Percentiles rank a stretch among this genome's conserved stretches.
phyloP scores from a whole-genome alignment of 768 basidiomycete species.

The Russula earlei region DNA sequence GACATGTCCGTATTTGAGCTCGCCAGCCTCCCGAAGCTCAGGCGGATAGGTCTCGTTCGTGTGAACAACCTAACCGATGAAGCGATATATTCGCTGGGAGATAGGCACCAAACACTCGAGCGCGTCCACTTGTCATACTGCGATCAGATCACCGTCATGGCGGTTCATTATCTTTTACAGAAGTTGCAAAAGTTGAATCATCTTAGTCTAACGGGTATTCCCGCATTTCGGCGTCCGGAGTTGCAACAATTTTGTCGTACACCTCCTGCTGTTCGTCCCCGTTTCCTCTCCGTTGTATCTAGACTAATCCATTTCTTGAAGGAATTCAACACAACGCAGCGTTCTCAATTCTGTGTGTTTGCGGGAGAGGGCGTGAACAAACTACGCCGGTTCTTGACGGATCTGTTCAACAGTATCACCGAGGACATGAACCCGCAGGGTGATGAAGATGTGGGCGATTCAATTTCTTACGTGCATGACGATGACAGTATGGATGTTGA shows the following conservation, averaged over 20 bases:
- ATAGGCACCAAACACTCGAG: conserved; percentile 79
- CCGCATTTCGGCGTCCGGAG: conserved; percentile 76
- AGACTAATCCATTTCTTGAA: conserved; percentile 25
- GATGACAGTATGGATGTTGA: conserved; percentile 28
- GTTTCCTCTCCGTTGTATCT: not conserved
- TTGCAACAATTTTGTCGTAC: conserved; percentile 84
- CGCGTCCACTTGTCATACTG: conserved; percentile 97
- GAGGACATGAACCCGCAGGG: conserved; percentile 42
- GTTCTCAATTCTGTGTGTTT: conserved; percentile 90
- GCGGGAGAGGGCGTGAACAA: conserved; percentile 85
- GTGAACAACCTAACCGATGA: conserved; percentile 91
- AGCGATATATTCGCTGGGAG: conserved; percentile 80
- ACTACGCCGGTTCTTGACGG: conserved; percentile 69
- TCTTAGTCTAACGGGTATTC: conserved; percentile 94
- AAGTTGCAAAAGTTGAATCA: conserved; percentile 89
- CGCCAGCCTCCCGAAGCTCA: conserved; percentile 77
- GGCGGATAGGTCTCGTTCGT: conserved; percentile 90
- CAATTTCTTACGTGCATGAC: conserved; percentile 36
- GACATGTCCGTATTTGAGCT: conserved; percentile 94
- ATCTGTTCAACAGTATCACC: conserved; percentile 64
- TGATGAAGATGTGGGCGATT: conserved; percentile 50
- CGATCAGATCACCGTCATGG: conserved; percentile 87
- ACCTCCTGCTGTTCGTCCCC: conserved; percentile 65
- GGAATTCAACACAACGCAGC: conserved; percentile 90
- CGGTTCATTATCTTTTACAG: conserved; percentile 82